Evolutionary conservation across 345 rosid genomes (phyloP), one percentile per base, ranked within the genome.

Genomic region (Carallia pectinifolia): DNA sequence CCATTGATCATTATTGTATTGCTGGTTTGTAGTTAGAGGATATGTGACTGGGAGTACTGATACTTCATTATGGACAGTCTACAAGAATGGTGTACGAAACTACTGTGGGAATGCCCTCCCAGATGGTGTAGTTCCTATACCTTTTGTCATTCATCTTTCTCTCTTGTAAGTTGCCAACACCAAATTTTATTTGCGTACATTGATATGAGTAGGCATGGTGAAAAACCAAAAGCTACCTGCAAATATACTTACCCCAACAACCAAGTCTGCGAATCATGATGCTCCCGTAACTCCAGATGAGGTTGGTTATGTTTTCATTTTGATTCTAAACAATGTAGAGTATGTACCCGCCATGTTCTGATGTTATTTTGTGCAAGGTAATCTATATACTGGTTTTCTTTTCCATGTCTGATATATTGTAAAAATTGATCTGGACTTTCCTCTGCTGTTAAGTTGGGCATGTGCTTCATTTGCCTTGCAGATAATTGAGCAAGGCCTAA

Each of bases 41-140:
- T 94, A 81, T 81, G 90, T 90, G 81, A 94, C 98, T 62, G 97
- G 97, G 76, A 89, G 93, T 72, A 94, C 98, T 30, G 97, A 88
- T 82, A 91, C 98, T 6, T 94, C 98, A 62, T 72, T 94, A 61
- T 94, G 98, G 98, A 94, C 92, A 8, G 97, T 94, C 53, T 94
- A 94, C 83, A 84, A 83, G 30, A 88, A 84, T 17, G 98, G 98
- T 55, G 75, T 81, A 58, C 68, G 93, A 33, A 87, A 87, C 74
- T 94, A 91, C 70, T 91, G 98, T 69, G 95, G 96, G 74, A 94
- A 94, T 81, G 84, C 48, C 30, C 87, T 94, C 30, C 90, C 90
- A 62, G 90, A 91, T 71, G 97, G 97, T 91, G 82, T 10, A 74
- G 40, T 68, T 73, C 62, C 60, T 60, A 40, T 69, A 34, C 61